Evolutionary conservation across 441 rosid species (phyloP).

Genomic region (Adansonia gregorii): DNA sequence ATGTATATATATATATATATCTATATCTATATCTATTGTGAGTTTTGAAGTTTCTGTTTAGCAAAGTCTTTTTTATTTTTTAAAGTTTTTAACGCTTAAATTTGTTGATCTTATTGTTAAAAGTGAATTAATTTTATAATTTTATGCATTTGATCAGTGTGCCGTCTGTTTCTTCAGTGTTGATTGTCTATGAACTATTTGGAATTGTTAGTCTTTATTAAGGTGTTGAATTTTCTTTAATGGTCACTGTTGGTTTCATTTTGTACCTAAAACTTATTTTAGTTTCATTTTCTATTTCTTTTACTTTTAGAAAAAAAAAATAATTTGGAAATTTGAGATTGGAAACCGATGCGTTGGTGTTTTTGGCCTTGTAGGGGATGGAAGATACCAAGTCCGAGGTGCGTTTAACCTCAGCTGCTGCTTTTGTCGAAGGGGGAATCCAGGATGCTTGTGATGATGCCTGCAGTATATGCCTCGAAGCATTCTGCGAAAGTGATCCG

Average conservation of each 20-base stretch:
- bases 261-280: background rate
- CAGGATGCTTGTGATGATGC: constrained; percentile 97
- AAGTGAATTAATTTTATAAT: background rate
- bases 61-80: background rate
- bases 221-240: background rate
- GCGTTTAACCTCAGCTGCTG: constrained; percentile 82
- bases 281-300: background rate
- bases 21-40: background rate
- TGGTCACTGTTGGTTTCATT: background rate
- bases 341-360: constrained; percentile 32
- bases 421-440: constrained; percentile 94
- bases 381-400: constrained; percentile 59
- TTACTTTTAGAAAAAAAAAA: background rate
- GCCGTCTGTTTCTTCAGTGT: background rate
- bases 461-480: constrained; percentile 96
- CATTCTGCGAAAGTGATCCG: constrained; percentile 79
- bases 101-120: background rate
- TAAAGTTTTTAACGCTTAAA: background rate
- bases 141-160: constrained; percentile 9
- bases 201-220: background rate
- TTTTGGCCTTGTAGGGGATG: constrained; percentile 41
- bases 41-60: constrained; percentile 5
- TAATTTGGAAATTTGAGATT: constrained; percentile 16
- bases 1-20: too few relatives aligned
- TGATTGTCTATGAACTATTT: background rate